Evolutionary conservation across 345 rosid genomes (phyloP), one percentile per base, ranked within the genome.

Genomic region (Salix arbutifolia): DNA sequence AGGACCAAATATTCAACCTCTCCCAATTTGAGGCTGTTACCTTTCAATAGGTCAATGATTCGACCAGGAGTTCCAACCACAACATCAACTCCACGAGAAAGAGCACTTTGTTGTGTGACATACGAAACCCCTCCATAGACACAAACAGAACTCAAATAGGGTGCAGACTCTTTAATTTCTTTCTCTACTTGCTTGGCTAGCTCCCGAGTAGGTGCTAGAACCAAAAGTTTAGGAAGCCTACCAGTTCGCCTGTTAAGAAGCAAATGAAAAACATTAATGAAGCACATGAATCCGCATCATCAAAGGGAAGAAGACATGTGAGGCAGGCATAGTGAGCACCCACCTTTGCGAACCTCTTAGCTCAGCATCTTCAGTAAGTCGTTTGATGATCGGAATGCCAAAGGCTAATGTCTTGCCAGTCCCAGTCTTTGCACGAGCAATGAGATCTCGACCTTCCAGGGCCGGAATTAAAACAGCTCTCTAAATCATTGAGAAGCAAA

Each of bases 31-130:
- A 96, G 99, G 73, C 92, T 89, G 65, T 85, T 86, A 46, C 94
- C 88, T 50, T 91, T 87, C 16, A 93, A 88, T 74, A 96, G 87
- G 78, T 96, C 99, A 74, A 91, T 96, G 56, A 93, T 85, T 23
- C 99, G 93, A 73, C 99, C 99, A 4, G 99, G 99, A 75, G 99
- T 96, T 67, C 99, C 98, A 38, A 96, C 99, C 67, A 93, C 98
- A 74, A 96, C 97, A 77, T 96, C 99, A 69, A 96, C 95, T 77
- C 99, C 99, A 69, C 90, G 93, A 37, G 94, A 73, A 74, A 93
- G 88, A 79, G 98, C 93, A 86, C 65, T 93, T 65, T 89, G 93
- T 77, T 96, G 99, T 48, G 87, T 84, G 42, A 80, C 84, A 70
- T 96, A 96, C 1, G 99, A 91, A 80, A 96, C 98, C 23, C 99